Conservation (phyloP, 495 filamentous ascomycete species). For the Bacidia rubella region DNA sequence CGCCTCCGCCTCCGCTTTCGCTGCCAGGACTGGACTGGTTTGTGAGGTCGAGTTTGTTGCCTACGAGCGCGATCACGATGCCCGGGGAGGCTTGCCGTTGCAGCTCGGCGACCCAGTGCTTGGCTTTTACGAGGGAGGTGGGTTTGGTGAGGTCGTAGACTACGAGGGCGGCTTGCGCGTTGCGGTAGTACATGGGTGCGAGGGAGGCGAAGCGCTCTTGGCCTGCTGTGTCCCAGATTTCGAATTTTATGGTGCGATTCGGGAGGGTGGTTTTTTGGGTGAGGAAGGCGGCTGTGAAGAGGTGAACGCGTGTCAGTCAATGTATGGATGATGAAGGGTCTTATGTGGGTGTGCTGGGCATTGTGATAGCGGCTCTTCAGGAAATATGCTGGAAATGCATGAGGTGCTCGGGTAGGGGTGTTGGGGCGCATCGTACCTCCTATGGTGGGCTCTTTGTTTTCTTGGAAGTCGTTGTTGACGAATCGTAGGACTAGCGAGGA, state of each 20-base stretch:
- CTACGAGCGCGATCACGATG: conserved; percentile 93
- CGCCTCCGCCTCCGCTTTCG: conserved; percentile 19
- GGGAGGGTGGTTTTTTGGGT: conserved; percentile 98
- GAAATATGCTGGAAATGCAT: too few species aligned
- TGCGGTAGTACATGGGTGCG: conserved; percentile 99
- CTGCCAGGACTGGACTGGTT: conserved; percentile 23
- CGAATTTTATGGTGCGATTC: conserved; percentile 94
- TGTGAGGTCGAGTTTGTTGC: conserved; percentile 91
- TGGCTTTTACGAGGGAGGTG: conserved; percentile 86
- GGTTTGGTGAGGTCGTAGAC: conserved; percentile 98
- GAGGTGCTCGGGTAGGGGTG: conserved; percentile 1
- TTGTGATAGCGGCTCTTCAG: too few species aligned
- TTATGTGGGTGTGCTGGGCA: neutral
- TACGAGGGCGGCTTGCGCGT: conserved; percentile 94
- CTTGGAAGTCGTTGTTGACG: conserved; percentile 99
- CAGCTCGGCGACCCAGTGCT: conserved; percentile 97
- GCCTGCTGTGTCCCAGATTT: conserved; percentile 99
- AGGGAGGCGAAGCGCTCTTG: conserved; percentile 96
- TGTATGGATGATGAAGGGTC: neutral
- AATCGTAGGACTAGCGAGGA: conserved; percentile 96
- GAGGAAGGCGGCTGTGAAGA: conserved; percentile 70
- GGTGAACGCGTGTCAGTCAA: neutral
- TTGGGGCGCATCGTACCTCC: conserved; percentile 53
- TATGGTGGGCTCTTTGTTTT: conserved; percentile 99
- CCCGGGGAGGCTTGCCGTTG: conserved; percentile 95